Percentiles rank a stretch among this genome's conserved stretches.
Evolutionary conservation across 2,329 filamentous ascomycete species (phyloP).

Genomic region (Endoconidiophora polonica): DNA sequence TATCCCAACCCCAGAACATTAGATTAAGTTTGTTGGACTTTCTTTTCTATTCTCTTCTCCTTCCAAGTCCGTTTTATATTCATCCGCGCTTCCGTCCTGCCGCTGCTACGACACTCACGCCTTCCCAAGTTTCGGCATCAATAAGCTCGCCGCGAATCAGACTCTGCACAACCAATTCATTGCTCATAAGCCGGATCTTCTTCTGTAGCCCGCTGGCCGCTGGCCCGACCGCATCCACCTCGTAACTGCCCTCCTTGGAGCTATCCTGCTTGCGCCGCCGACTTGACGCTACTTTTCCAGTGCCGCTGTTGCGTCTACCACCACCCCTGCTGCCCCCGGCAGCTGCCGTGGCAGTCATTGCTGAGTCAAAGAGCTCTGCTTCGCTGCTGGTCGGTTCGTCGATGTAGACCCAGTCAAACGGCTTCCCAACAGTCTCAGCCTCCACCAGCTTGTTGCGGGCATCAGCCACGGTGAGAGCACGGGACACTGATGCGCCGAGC

Average conservation of each 20-base stretch:
- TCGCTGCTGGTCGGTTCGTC: slow-evolving; percentile 45
- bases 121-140: slow-evolving; percentile 34
- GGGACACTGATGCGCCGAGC: slow-evolving; percentile 54
- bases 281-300: slow-evolving; percentile 15
- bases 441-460: slow-evolving; percentile 41
- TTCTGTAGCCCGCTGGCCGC: slow-evolving; percentile 21
- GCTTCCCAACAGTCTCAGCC: slow-evolving; percentile 15
- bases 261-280: not conserved
- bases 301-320: slow-evolving; percentile 12
- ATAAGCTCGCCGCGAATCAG: slow-evolving; percentile 70
- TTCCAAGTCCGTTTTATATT: too few species aligned
- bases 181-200: slow-evolving; percentile 51
- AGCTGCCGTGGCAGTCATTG: slow-evolving; percentile 11
- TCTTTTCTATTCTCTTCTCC: not conserved
- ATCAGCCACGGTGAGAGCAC: slow-evolving; percentile 47
- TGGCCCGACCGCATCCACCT: not conserved
- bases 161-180: slow-evolving; percentile 85
- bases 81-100: not conserved
- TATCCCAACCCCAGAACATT: too few species aligned
- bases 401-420: slow-evolving; percentile 67
- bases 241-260: not conserved
- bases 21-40: too few species aligned
- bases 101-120: not conserved
- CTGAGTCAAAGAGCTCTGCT: slow-evolving; percentile 28
- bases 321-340: slow-evolving; percentile 11